phyloP scores from a whole-genome alignment of 176 grass and related monocot species.

The Bothriochloa decipiens region DNA sequence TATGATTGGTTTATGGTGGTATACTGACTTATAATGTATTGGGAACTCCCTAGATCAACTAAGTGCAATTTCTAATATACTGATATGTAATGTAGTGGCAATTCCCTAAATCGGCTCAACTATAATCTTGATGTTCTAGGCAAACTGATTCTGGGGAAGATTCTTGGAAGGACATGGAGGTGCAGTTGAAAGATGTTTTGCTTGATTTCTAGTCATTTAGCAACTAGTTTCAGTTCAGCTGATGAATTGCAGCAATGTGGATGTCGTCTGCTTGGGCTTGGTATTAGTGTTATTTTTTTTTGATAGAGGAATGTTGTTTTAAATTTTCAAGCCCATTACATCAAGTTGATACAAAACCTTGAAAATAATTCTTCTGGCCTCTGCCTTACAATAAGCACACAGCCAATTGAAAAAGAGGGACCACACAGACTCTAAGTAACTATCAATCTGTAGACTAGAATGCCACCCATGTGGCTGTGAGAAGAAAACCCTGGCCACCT shows the following conservation, averaged over 20 bases:
- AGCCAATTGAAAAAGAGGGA: no score
- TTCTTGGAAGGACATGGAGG: neutral
- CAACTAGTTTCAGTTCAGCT: neutral
- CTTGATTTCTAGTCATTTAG: constrained; percentile 1
- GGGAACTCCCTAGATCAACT: neutral
- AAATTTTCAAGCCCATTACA: no score
- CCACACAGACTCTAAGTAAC: no score
- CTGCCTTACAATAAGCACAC: no score
- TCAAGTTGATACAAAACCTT: no score
- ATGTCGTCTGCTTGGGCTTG: constrained; percentile 4
- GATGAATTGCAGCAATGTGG: neutral
- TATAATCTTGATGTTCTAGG: neutral
- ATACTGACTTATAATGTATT: neutral
- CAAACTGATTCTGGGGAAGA: neutral
- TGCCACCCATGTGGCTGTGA: no score
- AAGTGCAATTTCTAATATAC: neutral
- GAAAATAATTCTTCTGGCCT: no score
- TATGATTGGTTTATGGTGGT: neutral
- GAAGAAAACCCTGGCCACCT: no score
- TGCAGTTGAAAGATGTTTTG: neutral
- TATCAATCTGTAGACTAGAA: no score
- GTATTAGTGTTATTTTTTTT: no score
- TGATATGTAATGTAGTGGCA: neutral
- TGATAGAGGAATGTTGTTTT: no score
- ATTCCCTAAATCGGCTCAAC: neutral